Evolutionary conservation across 1,284 basidiomycete genomes (phyloP).

Genomic region (Irpex sp.): DNA sequence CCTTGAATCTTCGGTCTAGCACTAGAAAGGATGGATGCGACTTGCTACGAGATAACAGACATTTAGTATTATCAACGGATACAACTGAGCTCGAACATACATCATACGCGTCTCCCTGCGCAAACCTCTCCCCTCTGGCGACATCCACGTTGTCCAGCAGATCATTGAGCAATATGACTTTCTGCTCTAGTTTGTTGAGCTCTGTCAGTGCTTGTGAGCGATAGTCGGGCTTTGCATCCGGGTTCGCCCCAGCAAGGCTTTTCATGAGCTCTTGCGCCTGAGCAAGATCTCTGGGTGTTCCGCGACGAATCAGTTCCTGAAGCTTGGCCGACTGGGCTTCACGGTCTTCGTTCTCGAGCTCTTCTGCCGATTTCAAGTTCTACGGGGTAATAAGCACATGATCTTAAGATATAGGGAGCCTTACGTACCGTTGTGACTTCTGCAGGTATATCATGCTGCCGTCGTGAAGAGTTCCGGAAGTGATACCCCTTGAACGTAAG

Average conservation of each 20-base stretch:
- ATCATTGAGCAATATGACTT: slow-evolving; percentile 92
- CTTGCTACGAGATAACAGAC: slow-evolving; percentile 56
- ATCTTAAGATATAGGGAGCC: background rate
- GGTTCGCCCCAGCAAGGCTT: slow-evolving; percentile 89
- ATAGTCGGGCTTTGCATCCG: slow-evolving; percentile 92
- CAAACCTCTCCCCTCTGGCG: slow-evolving; percentile 65
- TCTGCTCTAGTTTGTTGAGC: slow-evolving; percentile 91
- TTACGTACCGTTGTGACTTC: slow-evolving; percentile 41
- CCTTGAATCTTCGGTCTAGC: slow-evolving; percentile 96
- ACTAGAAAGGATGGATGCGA: slow-evolving; percentile 74
- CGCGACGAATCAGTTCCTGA: slow-evolving; percentile 94
- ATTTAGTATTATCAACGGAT: background rate
- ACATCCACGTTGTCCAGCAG: slow-evolving; percentile 91
- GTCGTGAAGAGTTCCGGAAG: slow-evolving; percentile 65
- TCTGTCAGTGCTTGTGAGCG: slow-evolving; percentile 84
- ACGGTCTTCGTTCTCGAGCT: slow-evolving; percentile 94
- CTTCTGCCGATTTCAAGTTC: slow-evolving; percentile 92
- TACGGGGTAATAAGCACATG: slow-evolving; percentile 25
- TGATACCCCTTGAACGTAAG: slow-evolving; percentile 96
- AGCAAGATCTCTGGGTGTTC: slow-evolving; percentile 91
- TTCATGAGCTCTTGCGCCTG: slow-evolving; percentile 99
- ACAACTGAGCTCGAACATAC: slow-evolving; percentile 46
- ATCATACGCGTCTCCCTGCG: slow-evolving; percentile 91
- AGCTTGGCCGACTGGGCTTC: slow-evolving; percentile 95
- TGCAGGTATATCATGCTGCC: slow-evolving; percentile 31